phyloP scores from a whole-genome alignment of 2,329 filamentous ascomycete genomes.

The Trichocomaceae sp. region DNA sequence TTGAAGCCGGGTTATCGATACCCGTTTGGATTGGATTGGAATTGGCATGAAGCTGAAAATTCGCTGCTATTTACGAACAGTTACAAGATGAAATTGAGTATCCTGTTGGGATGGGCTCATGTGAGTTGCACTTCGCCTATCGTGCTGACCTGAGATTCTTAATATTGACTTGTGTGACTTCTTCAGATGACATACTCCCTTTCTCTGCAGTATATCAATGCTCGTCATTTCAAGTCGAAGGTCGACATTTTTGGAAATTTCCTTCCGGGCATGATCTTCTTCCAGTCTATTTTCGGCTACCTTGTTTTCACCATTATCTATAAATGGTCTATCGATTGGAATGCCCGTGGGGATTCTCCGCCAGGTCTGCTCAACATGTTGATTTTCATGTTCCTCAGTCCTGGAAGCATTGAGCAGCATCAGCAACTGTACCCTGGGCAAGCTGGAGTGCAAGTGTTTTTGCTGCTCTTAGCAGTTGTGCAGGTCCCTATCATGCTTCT shows the following conservation, averaged over 20 bases:
- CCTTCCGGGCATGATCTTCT: conserved; percentile 97
- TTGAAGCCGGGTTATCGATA: conserved; percentile 76
- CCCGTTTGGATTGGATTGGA: conserved; percentile 91
- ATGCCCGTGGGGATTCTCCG: conserved; percentile 57
- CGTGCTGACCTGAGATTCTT: background rate
- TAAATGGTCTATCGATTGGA: conserved; percentile 95
- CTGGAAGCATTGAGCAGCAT: conserved; percentile 60
- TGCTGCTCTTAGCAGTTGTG: conserved; percentile 72
- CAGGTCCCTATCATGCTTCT: conserved; percentile 90
- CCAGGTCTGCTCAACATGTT: conserved; percentile 96
- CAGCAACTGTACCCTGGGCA: conserved; percentile 75
- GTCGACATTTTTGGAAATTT: conserved; percentile 98
- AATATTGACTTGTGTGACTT: background rate
- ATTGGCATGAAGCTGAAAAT: conserved; percentile 95
- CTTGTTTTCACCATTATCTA: conserved; percentile 89
- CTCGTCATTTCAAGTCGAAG: conserved; percentile 85
- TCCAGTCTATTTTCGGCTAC: conserved; percentile 98
- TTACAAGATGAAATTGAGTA: conserved; percentile 99
- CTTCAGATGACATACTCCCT: conserved; percentile 88
- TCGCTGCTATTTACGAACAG: conserved; percentile 94
- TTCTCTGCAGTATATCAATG: conserved; percentile 87
- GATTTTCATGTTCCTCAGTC: conserved; percentile 98
- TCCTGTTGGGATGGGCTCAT: conserved; percentile 92
- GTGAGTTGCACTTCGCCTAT: conserved; percentile 26
- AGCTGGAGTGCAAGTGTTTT: conserved; percentile 63